A percentile compares a stretch with the other conserved stretches of the same genome.
Conservation (phyloP, 1,284 basidiomycete species). For the Trichosporon coremiiforme region DNA sequence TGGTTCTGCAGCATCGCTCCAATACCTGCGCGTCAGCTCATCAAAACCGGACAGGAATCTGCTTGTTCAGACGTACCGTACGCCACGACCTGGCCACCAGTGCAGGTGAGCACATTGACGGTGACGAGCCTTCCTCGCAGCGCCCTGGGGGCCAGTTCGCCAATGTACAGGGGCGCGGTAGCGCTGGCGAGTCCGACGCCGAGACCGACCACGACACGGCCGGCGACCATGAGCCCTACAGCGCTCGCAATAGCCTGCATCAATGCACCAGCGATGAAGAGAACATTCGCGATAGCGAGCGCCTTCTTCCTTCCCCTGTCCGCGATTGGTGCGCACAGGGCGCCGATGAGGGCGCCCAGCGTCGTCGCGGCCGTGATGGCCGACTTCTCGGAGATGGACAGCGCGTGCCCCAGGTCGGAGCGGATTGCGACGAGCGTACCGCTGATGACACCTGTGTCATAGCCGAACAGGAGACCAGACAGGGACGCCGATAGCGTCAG, state of each 20-base stretch:
- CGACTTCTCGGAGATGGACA: slow-evolving; percentile 72
- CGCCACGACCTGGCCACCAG: slow-evolving; percentile 70
- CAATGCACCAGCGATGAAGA: slow-evolving; percentile 75
- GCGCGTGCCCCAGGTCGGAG: slow-evolving; percentile 64
- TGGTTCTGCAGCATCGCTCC: slow-evolving; percentile 70
- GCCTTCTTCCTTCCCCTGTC: slow-evolving; percentile 70
- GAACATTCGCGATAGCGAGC: slow-evolving; percentile 69
- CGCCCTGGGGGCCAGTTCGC: slow-evolving; percentile 75
- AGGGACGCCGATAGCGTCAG: slow-evolving; percentile 56
- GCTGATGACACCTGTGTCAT: slow-evolving; percentile 77
- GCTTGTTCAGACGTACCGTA: slow-evolving; percentile 59
- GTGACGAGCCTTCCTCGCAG: slow-evolving; percentile 74
- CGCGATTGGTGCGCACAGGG: slow-evolving; percentile 71
- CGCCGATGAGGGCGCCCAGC: slow-evolving; percentile 73
- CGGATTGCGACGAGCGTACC: slow-evolving; percentile 66
- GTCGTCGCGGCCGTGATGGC: slow-evolving; percentile 79
- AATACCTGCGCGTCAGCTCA: slow-evolving; percentile 55
- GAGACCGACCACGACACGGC: slow-evolving; percentile 67
- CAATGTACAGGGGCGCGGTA: slow-evolving; percentile 78
- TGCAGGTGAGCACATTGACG: slow-evolving; percentile 57
- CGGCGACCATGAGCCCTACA: slow-evolving; percentile 73
- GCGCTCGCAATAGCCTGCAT: slow-evolving; percentile 63
- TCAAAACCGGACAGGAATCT: neutral
- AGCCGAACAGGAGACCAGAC: slow-evolving; percentile 76
- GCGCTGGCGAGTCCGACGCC: slow-evolving; percentile 68